phyloP scores from a whole-genome alignment of 78 protist species.

The Dictyostelium discoideum region DNA sequence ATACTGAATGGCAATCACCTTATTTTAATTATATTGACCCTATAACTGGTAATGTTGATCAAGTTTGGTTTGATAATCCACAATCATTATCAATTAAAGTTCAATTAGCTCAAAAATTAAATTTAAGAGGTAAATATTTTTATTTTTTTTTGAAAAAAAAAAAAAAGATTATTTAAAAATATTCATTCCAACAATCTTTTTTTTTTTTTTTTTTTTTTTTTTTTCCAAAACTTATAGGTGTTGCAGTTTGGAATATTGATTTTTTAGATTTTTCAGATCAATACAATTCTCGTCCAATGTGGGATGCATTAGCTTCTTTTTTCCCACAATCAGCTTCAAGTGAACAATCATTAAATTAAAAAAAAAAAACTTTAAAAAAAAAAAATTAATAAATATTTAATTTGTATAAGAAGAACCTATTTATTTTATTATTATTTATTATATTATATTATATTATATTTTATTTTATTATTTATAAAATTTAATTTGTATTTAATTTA shows the following conservation, averaged over 20 bases:
- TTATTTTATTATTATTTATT: too few species aligned
- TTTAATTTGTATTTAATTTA: background rate
- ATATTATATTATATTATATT: too few species aligned
- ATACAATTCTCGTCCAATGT: conserved; percentile 1
- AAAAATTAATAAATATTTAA: background rate
- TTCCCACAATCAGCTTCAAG: background rate
- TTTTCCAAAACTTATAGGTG: background rate
- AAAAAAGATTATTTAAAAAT: too few species aligned
- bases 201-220: background rate
- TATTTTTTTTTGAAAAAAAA: background rate
- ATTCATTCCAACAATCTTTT: too few species aligned
- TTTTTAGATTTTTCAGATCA: background rate
- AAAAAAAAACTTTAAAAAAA: background rate
- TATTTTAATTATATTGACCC: conserved; percentile 60
- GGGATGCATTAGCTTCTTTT: conserved; percentile 3
- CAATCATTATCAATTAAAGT: conserved; percentile 45
- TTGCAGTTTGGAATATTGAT: conserved; percentile 73
- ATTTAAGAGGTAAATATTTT: background rate
- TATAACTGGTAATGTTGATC: background rate
- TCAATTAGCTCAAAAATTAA: conserved; percentile 2
- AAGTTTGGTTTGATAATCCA: conserved; percentile 77
- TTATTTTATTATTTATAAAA: background rate
- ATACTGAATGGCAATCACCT: conserved; percentile 26
- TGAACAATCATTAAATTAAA: background rate
- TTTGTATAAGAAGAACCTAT: too few species aligned